Evolutionary conservation across 2,329 filamentous ascomycete species (phyloP), one percentile per base, ranked within the genome.

Genomic region (Calonectria honghensis): DNA sequence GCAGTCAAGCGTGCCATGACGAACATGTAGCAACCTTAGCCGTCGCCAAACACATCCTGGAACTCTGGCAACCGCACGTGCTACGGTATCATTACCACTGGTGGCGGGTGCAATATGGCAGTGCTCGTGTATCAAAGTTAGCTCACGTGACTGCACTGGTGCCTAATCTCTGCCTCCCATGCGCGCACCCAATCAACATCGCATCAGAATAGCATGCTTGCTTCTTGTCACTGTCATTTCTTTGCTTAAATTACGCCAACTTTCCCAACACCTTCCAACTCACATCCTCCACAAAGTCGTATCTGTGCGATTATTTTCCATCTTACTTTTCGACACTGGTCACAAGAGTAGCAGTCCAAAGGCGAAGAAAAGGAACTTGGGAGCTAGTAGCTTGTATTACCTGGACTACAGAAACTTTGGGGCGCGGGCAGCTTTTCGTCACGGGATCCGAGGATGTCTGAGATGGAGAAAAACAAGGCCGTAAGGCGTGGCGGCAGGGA

Each of bases 351-450:
- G 41, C 20, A 48, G 45, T 9, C n/a, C 10, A 13, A 48, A 10
- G 20, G 11, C 45, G 9, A 24, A 48, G 41, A 48, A 48, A n/a
- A 48, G 24, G 7, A 48, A 3, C 2, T 5, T n/a, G 16, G 18
- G 24, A 24, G 7, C 41, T 2, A 10, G 7, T 20, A 10, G 24
- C 6, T 9, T 11, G 3, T 4, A n/a, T n/a, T n/a, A 48, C 9
- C 5, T 2, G 3, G 13, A 2, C 3, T 5, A 11, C 10, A 6
- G 7, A 24, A 48, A 3, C 13, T 24, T 48, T 10, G 11, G 45
- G 3, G 10, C 4, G 4, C 9, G 10, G 9, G 24, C 4, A 3
- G 4, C 13, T 9, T 13, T 2, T 4, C 3, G 3, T n/a, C 45
- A 48, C 11, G 6, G 45, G 45, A 48, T 11, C 10, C 3, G n/a